Base-by-base conservation (phyloP, 768 basidiomycete genomes). In the Artomyces pyxidatus region DNA sequence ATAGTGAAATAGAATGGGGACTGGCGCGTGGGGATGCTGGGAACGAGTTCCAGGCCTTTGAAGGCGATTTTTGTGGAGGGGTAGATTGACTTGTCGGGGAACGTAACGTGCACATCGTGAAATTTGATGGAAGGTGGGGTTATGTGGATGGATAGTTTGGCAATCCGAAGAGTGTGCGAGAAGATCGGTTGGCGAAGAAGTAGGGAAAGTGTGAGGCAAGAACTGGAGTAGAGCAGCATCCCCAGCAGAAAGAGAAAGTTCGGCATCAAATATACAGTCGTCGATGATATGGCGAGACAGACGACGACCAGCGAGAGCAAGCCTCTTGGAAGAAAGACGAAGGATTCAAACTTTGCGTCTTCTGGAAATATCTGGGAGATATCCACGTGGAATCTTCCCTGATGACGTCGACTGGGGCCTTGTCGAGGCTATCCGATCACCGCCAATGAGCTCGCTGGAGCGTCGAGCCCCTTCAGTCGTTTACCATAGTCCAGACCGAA, bases 11-110 rank as follows among this genome's bases (percentile, higher is more conserved):
- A 61, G 37, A 62, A 57, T 19, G 60, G 19, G 17, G 59, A 51
- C 12, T 51, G 56, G 37, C 69, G 46, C 7, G 66, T 62, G 12
- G 64, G 45, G 60, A 67, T 71, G n/a, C 60, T 61, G 3, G 66
- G 68, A 23, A 59, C 45, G 23, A 47, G 51, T 3, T 48, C 51
- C 9, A 71, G 72, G 8, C 64, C 30, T 49, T 66, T 61, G 26
- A 71, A 50, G n/a, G 29, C 45, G 43, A 71, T 30, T 26, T 40
- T 50, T 1, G 58, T 35, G 22, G 50, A 45, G 5, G 57, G 27
- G 10, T 54, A 47, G n/a, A 42, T 48, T 48, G 54, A 60, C 29
- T 39, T 37, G 35, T 54, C 58, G 44, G 52, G 45, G 45, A 58
- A 60, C 6, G 54, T 52, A 12, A 48, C 53, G 39, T 50, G 51